A percentile compares a stretch with the other conserved stretches of the same genome.
Conservation (phyloP, 1,284 basidiomycete species). For the Inonotus obliquus region DNA sequence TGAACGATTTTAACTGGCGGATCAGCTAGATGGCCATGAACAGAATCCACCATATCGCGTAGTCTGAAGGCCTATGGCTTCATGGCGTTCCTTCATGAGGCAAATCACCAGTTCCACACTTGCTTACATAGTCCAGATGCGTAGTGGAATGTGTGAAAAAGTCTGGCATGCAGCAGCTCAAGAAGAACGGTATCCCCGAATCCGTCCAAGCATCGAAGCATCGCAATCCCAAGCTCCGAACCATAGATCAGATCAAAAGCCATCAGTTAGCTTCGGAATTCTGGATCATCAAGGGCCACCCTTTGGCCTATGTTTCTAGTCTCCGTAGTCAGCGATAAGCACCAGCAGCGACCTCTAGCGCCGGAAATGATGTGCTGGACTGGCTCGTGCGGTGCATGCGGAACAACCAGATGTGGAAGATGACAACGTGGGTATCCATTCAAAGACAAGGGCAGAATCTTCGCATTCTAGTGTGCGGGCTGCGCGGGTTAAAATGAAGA, state of each 20-base stretch:
- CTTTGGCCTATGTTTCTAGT: neutral
- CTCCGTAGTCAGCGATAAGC: neutral
- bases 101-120: neutral
- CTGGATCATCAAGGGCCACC: neutral
- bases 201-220: neutral
- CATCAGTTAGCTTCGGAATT: neutral
- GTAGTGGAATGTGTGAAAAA: neutral
- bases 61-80: neutral
- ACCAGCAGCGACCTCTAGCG: neutral
- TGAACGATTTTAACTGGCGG: neutral
- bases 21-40: neutral
- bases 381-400: neutral
- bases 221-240: neutral
- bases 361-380: neutral
- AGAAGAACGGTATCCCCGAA: neutral
- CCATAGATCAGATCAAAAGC: neutral
- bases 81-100: neutral
- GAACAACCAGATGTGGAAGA: neutral
- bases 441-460: neutral
- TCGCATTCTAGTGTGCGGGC: neutral
- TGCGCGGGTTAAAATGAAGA: neutral
- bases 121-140: neutral
- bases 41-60: neutral
- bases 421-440: neutral
- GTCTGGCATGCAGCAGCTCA: neutral